Base-by-base conservation (phyloP, 441 rosid species). In the Adansonia rubrostipa region DNA sequence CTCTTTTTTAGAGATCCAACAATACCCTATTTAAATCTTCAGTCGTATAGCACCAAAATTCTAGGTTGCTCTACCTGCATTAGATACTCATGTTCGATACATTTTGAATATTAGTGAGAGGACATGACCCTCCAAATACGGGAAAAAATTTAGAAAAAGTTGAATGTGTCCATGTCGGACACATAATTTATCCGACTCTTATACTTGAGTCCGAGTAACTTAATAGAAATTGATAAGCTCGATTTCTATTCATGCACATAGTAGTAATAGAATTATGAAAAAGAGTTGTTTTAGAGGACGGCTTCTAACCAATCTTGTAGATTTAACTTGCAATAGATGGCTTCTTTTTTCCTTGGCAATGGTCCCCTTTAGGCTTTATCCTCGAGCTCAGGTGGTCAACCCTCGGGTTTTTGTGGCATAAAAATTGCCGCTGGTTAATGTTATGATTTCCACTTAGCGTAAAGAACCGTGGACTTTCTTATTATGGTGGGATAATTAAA, bases 291-390 rank as follows among this genome's bases (percentile, higher is more conserved):
- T 61, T 28, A 5, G 13, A 15, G 64, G 24, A 74, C n/a, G 57
- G 9, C 8, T 33, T 74, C 9, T 6, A 74, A 42, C 33, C 50
- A 15, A 47, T 75, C 45, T 45, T 73, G 33, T 28, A 62, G 14
- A 7, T 71, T 71, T 51, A 15, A 15, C 63, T 13, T 54, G 62
- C 44, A 28, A 6, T 33, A 48, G 56, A 3, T 51, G 36, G 14
- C 14, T 48, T 78, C 4, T 54, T 33, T 8, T 36, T 56, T 73
- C 77, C 11, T 73, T 77, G 66, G 70, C 13, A 19, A 57, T 17
- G 15, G 15, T 54, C 44, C 47, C 15, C 17, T 45, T 20, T 68
- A 10, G 72, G 36, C 72, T 45, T 19, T 68, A 9, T 20, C 5
- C 17, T 19, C 40, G 36, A 73, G 66, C 76, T 57, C 19, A 28